Base-by-base conservation (phyloP, 371 early-diverging fungal genomes). In the Saksenaea oblongispora region DNA sequence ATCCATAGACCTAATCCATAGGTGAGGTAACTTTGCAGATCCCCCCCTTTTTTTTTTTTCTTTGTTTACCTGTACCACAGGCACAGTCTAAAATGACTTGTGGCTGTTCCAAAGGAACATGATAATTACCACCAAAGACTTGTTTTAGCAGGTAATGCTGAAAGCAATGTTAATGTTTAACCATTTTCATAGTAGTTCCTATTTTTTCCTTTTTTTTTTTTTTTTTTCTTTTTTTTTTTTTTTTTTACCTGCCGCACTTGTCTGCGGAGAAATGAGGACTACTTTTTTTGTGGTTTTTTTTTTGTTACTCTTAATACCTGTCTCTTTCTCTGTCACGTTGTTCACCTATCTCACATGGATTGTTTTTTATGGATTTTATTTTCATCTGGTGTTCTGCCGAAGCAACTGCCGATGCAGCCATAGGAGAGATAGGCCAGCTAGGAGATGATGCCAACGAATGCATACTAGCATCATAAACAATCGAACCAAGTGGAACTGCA, bases 1-100 rank as follows among this genome's bases (percentile, higher is more conserved):
- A 69, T 36, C 75, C 75, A 75, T 27, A 72, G 24, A 18, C 75
- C 67, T 59, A 42, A 5, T n/a, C n/a, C n/a, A n/a, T n/a, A n/a
- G n/a, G n/a, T n/a, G n/a, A n/a, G n/a, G n/a, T n/a, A n/a, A n/a
- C n/a, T n/a, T n/a, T n/a, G n/a, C 36, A 18, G 11, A 3, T 9
- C n/a, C 13, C 34, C n/a, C 60, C 15, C 41, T 36, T 41, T 62
- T 5, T 26, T 22, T n/a, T 60, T 59, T 15, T 31, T 15, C 11
- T 27, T 36, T 18, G 17, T 14, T 62, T 57, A 67, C 70, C 69
- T 69, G 67, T 59, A 54, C 75, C 75, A 59, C 75, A 75, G 36
- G 67, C 75, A 54, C 64, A 54, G 56, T 75, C 75, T 22, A 75
- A 37, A 31, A 75, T 67, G 36, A 28, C 54, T 15, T 27, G 42